These are phyloP conservation scores for Hypoxylon rickii DNA, from an alignment of 495 filamentous ascomycete genomes.

Conservation along the genomic window DNA sequence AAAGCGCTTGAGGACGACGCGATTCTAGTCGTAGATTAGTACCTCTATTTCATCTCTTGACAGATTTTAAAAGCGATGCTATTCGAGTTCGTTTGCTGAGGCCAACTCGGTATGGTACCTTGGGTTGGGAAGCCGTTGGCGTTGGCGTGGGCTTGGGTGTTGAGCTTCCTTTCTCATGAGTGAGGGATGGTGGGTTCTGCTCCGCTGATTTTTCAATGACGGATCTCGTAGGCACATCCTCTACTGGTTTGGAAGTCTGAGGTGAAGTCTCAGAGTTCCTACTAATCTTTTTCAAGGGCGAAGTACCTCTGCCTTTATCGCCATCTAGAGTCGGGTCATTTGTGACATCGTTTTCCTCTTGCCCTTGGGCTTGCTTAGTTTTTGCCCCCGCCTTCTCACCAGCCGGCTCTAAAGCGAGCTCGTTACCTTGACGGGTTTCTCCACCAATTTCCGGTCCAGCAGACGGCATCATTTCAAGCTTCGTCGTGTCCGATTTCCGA, in stretches of 20 bases:
- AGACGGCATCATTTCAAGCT: slow-evolving; percentile 2
- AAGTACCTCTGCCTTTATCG: slow-evolving; percentile 2
- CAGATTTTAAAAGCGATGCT: slow-evolving; percentile 65
- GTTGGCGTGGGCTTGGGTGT: slow-evolving; percentile 11
- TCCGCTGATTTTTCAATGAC: slow-evolving; percentile 5
- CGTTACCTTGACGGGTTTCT: background rate
- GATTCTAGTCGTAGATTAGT: background rate
- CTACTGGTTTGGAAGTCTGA: slow-evolving; percentile 4
- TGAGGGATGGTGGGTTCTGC: slow-evolving; percentile 6
- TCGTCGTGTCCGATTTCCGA: slow-evolving; percentile 30
- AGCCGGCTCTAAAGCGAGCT: background rate
- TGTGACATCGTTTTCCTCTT: background rate
- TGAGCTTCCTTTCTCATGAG: slow-evolving; percentile 13
- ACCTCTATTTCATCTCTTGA: slow-evolving; percentile 55
- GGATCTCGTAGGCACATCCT: slow-evolving; percentile 1
- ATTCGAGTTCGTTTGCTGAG: slow-evolving; percentile 69
- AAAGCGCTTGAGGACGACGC: background rate
- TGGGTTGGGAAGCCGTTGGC: slow-evolving; percentile 32
- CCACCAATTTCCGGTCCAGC: slow-evolving; percentile 7
- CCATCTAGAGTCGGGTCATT: background rate
- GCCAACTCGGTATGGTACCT: slow-evolving; percentile 67
- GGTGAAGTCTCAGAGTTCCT: slow-evolving; percentile 23
- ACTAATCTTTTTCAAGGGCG: slow-evolving; percentile 25
- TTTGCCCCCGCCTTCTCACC: slow-evolving; percentile 15
- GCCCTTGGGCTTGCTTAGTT: slow-evolving; percentile 1